Evolutionary conservation across 1,284 basidiomycete species (phyloP), one percentile per base, ranked within the genome.

Genomic region (Amylostereum chailletii): DNA sequence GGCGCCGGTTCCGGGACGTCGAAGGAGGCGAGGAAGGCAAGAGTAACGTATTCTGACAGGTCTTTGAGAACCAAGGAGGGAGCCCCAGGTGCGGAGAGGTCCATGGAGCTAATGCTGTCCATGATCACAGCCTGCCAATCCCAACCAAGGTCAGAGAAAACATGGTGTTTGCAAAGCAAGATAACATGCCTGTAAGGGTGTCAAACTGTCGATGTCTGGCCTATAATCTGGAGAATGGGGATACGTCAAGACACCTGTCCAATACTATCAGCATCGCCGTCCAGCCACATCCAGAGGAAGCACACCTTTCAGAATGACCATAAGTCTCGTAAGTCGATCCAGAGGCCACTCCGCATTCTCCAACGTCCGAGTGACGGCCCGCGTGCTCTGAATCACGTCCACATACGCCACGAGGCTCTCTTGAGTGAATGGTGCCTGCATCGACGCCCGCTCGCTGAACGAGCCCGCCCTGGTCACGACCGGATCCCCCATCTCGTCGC

Each of bases 401-500:
- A 92, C 76, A 57, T 84, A 86, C 0, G 86, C 85, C 39, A 93
- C 77, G 37, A 97, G 71, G 59, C 86, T 91, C 56, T 91, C 89
- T 62, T 98, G 94, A 1, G 90, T 92, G 62, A 92, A 90, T 0
- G 83, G 75, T 37, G 70, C 54, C 19, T 32, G 53, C 41, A 34
- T 47, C 47, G 49, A 55, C 29, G n/a, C 52, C 40, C 51, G 53
- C 38, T 50, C 47, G 30, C 53, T 36, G 4, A 38, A 48, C 41
- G 50, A 34, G 62, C 55, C 10, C 30, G 50, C 45, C 5, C 46
- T 46, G 26, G 61, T 60, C 43, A 76, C 59, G 19, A 86, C 65
- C 8, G 75, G 71, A 3, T 69, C 65, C 0, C 90, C 90, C 57
- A 94, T 76, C 37, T 71, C 68, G 52, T 83, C 76, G 55, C 89